phyloP scores from a whole-genome alignment of 2,329 filamentous ascomycete genomes.

The Colletotrichum scovillei region DNA sequence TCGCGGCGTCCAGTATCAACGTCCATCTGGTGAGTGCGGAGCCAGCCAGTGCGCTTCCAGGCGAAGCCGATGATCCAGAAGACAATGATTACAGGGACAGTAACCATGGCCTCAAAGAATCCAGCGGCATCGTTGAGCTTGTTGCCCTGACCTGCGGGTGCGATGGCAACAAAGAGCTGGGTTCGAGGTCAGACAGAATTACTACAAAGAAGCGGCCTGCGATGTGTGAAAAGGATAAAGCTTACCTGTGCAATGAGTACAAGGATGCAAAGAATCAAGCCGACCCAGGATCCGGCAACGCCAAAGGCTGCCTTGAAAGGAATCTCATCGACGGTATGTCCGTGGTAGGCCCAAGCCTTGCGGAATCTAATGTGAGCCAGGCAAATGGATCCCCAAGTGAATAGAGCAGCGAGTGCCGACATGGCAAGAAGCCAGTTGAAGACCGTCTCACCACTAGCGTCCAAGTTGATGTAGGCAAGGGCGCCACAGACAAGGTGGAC shows the following conservation, averaged over 20 bases:
- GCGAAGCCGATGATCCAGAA: conserved; percentile 35
- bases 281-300: conserved; percentile 72
- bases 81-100: conserved; percentile 31
- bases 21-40: conserved; percentile 36
- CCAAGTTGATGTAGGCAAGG: conserved; percentile 61
- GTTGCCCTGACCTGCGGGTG: conserved; percentile 38
- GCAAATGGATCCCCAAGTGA: conserved; percentile 78
- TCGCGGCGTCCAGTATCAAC: conserved; percentile 37
- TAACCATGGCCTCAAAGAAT: conserved; percentile 36
- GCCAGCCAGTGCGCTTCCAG: conserved; percentile 37
- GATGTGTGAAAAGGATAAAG: conserved; percentile 36
- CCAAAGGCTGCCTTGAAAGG: conserved; percentile 73
- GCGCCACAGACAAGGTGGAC: conserved; percentile 60
- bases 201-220: not conserved
- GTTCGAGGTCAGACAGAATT: no score
- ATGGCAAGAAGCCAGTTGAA: conserved; percentile 76
- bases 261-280: conserved; percentile 66
- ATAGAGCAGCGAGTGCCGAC: conserved; percentile 72
- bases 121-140: conserved; percentile 26
- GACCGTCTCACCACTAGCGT: conserved; percentile 57
- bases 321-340: conserved; percentile 74
- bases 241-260: conserved; percentile 64
- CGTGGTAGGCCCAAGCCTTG: conserved; percentile 69
- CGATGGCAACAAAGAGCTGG: conserved; percentile 58
- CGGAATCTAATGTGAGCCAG: conserved; percentile 78